phyloP scores from a whole-genome alignment of 805 yeast genomes.

The Sugiyamaella boreocaroliniensis region DNA sequence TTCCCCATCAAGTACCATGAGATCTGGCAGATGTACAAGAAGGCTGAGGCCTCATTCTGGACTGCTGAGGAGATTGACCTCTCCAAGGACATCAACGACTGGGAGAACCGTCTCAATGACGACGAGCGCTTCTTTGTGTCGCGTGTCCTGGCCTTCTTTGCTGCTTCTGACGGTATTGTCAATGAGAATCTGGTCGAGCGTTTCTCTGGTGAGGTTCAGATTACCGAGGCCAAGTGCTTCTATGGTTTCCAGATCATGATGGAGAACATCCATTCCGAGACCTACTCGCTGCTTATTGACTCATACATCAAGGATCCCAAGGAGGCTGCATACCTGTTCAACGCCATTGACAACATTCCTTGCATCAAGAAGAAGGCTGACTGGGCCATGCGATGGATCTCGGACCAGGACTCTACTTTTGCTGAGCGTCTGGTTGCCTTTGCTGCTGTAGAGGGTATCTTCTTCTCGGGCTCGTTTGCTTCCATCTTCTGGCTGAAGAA shows the following conservation, averaged over 20 bases:
- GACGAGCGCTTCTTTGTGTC: constrained; percentile 91
- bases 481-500: constrained; percentile 98
- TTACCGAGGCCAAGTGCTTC: constrained; percentile 97
- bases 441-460: constrained; percentile 98
- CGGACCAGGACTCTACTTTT: constrained; percentile 78
- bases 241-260: constrained; percentile 99
- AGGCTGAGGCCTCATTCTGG: constrained; percentile 99
- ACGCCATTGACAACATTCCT: constrained; percentile 94
- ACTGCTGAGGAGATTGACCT: constrained; percentile 98
- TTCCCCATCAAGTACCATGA: constrained; percentile 97
- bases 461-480: constrained; percentile 97
- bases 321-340: constrained; percentile 83
- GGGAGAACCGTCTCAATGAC: constrained; percentile 83
- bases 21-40: constrained; percentile 97
- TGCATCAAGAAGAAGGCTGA: constrained; percentile 96
- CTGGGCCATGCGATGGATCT: constrained; percentile 98
- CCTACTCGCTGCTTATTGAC: constrained; percentile 90
- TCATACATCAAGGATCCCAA: constrained; percentile 93
- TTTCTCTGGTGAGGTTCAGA: constrained; percentile 93
- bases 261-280: constrained; percentile 98
- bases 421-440: constrained; percentile 96
- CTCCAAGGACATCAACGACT: constrained; percentile 83
- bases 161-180: constrained; percentile 98
- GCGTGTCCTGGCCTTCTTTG: constrained; percentile 92
- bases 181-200: constrained; percentile 97